Percentiles rank a stretch among this genome's conserved stretches.
Conservation (phyloP, 441 rosid genomes). For the Flueggea neowawraea region DNA sequence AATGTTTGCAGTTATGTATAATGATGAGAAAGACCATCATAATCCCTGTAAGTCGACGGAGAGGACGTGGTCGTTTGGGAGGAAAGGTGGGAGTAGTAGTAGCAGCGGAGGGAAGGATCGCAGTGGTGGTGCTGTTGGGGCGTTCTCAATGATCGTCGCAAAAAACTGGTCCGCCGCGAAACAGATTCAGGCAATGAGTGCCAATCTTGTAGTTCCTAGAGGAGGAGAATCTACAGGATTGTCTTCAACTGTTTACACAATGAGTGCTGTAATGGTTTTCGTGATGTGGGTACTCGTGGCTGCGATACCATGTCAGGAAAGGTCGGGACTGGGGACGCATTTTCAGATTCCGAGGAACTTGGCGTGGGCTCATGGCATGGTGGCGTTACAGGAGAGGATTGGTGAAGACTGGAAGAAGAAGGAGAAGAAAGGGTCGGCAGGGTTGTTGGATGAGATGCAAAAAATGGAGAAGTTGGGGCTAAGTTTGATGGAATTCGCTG, state of each 20-base stretch:
- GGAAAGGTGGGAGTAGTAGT: constrained; percentile 36
- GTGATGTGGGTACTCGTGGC: constrained; percentile 83
- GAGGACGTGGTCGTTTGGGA: constrained; percentile 87
- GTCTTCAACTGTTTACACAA: constrained; percentile 59
- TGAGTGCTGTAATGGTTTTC: constrained; percentile 62
- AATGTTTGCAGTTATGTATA: constrained; percentile 33
- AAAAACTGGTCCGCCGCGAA: constrained; percentile 94
- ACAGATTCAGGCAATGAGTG: constrained; percentile 79
- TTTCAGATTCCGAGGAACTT: constrained; percentile 69
- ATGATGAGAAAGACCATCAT: constrained; percentile 53
- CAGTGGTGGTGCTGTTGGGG: constrained; percentile 4
- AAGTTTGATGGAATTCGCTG: constrained; percentile 62
- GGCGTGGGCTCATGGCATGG: constrained; percentile 71
- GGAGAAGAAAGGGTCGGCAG: constrained; percentile 84
- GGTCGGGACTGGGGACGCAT: constrained; percentile 60
- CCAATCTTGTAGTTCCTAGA: constrained; percentile 66
- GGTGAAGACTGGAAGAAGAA: constrained; percentile 97
- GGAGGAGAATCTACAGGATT: constrained; percentile 66
- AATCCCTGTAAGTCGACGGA: constrained; percentile 40
- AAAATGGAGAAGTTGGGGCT: constrained; percentile 78
- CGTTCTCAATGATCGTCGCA: constrained; percentile 55
- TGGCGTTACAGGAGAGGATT: constrained; percentile 68
- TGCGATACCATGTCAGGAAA: constrained; percentile 93
- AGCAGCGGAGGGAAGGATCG: constrained; percentile 30
- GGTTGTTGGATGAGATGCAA: constrained; percentile 79